These are phyloP conservation scores for Colletotrichum sojae DNA, from an alignment of 2,329 filamentous ascomycete species.

Conservation along the genomic window DNA sequence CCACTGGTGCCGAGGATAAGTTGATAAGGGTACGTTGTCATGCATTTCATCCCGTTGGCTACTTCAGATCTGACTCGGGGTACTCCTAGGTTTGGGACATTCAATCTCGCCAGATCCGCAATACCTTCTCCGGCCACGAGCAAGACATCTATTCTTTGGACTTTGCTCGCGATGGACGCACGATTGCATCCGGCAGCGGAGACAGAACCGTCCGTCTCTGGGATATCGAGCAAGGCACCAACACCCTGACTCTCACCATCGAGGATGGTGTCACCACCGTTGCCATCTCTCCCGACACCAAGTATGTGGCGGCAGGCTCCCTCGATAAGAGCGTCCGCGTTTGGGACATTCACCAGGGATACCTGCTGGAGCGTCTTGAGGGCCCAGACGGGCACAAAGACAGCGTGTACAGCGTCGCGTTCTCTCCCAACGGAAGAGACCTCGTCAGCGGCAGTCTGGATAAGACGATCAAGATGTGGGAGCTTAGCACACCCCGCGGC, in stretches of 20 bases:
- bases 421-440: conserved; percentile 92
- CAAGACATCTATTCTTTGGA: conserved; percentile 98
- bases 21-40: conserved; percentile 83
- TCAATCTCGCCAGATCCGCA: conserved; percentile 83
- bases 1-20: conserved; percentile 97
- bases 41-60: neutral
- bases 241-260: conserved; percentile 88
- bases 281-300: conserved; percentile 95
- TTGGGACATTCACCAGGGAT: conserved; percentile 91
- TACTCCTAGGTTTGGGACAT: conserved; percentile 91
- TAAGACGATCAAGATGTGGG: conserved; percentile 99
- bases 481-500: conserved; percentile 81
- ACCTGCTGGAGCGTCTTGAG: conserved; percentile 91
- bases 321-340: conserved; percentile 98
- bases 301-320: conserved; percentile 93
- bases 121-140: conserved; percentile 96
- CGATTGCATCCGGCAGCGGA: conserved; percentile 95
- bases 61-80: conserved; percentile 28
- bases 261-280: conserved; percentile 98
- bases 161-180: conserved; percentile 92
- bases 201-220: conserved; percentile 95
- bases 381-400: conserved; percentile 96
- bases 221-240: conserved; percentile 90
- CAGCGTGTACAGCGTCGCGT: conserved; percentile 95
- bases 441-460: conserved; percentile 96